A percentile compares a stretch with the other conserved stretches of the same genome.
phyloP scores from a whole-genome alignment of 768 basidiomycete species.

The Paxillus involutus region DNA sequence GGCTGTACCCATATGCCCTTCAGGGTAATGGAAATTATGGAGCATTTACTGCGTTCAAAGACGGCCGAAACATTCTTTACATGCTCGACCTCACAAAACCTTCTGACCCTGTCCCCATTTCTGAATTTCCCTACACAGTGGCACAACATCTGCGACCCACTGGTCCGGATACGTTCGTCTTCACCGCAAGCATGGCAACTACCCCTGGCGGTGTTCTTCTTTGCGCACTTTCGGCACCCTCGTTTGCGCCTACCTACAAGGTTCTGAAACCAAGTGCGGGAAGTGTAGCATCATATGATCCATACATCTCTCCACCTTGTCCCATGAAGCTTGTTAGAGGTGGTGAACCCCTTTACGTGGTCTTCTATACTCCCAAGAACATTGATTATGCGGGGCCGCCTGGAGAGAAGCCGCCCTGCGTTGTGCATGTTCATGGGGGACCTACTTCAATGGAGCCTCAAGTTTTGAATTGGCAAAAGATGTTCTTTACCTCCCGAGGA shows the following conservation, averaged over 20 bases:
- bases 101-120: conserved; percentile 1
- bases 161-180: conserved; percentile 5
- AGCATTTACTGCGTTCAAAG: conserved; percentile 30
- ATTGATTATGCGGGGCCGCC: conserved; percentile 48
- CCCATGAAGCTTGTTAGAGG: conserved; percentile 4
- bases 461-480: conserved; percentile 49
- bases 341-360: conserved; percentile 42
- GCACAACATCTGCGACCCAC: conserved; percentile 12
- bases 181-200: conserved; percentile 1
- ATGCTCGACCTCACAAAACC: conserved; percentile 21
- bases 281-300: neutral
- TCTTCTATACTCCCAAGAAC: conserved; percentile 64
- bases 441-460: conserved; percentile 53
- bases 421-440: conserved; percentile 68
- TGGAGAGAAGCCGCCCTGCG: conserved; percentile 63
- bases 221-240: conserved; percentile 6
- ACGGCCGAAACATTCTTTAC: conserved; percentile 33
- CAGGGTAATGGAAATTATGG: conserved; percentile 21
- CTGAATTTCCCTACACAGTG: conserved; percentile 6
- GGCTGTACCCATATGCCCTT: conserved; percentile 18
- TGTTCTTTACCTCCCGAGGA: conserved; percentile 68
- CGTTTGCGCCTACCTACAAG: conserved; percentile 9
- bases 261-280: conserved; percentile 13
- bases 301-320: conserved; percentile 13
- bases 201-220: conserved; percentile 10